These are phyloP conservation scores for Dicorynia guianensis DNA, from an alignment of 306 rosid species.

Conservation along the genomic window DNA sequence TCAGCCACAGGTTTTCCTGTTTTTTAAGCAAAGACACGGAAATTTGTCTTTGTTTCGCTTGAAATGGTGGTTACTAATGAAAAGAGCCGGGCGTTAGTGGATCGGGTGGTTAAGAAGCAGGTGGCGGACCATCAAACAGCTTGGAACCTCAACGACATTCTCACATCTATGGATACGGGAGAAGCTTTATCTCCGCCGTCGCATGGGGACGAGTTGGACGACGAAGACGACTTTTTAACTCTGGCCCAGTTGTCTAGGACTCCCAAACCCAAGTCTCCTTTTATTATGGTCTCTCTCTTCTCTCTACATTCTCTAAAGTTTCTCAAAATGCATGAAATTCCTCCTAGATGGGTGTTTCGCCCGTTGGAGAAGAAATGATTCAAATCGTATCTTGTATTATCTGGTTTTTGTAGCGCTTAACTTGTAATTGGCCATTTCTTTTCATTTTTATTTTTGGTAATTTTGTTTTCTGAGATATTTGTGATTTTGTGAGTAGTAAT, in stretches of 20 bases:
- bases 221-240: constrained; percentile 37
- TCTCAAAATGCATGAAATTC: background rate
- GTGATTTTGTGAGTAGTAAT: background rate
- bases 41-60: background rate
- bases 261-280: constrained; percentile 41
- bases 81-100: constrained; percentile 20
- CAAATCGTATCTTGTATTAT: background rate
- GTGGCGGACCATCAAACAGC: constrained; percentile 25
- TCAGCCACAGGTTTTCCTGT: background rate
- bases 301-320: background rate
- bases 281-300: constrained; percentile 44
- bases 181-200: constrained; percentile 29
- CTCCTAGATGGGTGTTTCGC: background rate
- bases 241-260: constrained; percentile 41
- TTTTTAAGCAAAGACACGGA: constrained; percentile 7
- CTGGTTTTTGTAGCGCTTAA: background rate
- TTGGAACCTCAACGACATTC: background rate
- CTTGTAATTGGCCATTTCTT: background rate
- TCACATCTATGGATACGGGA: background rate
- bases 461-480: too few species aligned
- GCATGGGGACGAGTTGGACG: constrained; percentile 24
- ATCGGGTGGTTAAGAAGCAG: constrained; percentile 27
- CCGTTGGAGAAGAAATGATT: background rate
- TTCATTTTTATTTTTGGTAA: background rate
- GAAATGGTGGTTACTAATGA: constrained; percentile 27